Evolutionary conservation across 192 early-diverging fungal genomes (phyloP).

Genomic region (Linnemannia schmuckeri): DNA sequence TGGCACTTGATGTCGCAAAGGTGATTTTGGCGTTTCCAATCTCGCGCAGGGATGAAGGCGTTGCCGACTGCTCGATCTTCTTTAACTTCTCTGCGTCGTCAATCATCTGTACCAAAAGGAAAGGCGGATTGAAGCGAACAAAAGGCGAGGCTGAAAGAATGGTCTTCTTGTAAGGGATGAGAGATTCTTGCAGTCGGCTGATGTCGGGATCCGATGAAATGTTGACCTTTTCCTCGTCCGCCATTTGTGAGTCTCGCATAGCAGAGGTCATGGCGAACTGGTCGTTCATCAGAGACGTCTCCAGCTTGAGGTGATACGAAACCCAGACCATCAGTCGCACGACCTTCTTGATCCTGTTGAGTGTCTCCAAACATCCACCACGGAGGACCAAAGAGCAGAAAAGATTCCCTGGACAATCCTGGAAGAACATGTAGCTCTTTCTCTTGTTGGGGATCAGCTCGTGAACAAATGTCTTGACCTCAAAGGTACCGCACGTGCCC

Average conservation of each 20-base stretch:
- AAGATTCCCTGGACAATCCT: slow-evolving; percentile 82
- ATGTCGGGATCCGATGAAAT: slow-evolving; percentile 44
- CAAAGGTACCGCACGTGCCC: slow-evolving; percentile 84
- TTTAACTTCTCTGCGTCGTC: slow-evolving; percentile 68
- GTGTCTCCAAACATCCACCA: slow-evolving; percentile 76
- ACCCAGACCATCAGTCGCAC: slow-evolving; percentile 88
- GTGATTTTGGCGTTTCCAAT: slow-evolving; percentile 48
- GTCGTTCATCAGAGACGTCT: slow-evolving; percentile 83
- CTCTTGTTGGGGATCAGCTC: slow-evolving; percentile 81
- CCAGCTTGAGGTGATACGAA: slow-evolving; percentile 89
- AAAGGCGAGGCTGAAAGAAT: slow-evolving; percentile 91
- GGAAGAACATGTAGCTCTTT: slow-evolving; percentile 91
- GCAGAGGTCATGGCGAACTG: slow-evolving; percentile 75
- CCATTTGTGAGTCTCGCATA: slow-evolving; percentile 19
- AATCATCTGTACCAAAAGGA: slow-evolving; percentile 76
- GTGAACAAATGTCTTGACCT: slow-evolving; percentile 86
- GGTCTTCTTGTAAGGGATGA: slow-evolving; percentile 74
- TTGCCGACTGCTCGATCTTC: slow-evolving; percentile 43
- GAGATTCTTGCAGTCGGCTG: slow-evolving; percentile 52
- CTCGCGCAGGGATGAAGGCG: slow-evolving; percentile 25
- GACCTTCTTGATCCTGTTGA: slow-evolving; percentile 86
- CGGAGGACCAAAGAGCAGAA: slow-evolving; percentile 93
- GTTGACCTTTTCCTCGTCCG: slow-evolving; percentile 31
- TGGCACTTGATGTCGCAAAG: slow-evolving; percentile 18
- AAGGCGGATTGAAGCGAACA: slow-evolving; percentile 89